Percentiles rank a stretch among this genome's conserved stretches.
phyloP scores from a whole-genome alignment of 129 eudicot species.

The Flaveria sonorensis region DNA sequence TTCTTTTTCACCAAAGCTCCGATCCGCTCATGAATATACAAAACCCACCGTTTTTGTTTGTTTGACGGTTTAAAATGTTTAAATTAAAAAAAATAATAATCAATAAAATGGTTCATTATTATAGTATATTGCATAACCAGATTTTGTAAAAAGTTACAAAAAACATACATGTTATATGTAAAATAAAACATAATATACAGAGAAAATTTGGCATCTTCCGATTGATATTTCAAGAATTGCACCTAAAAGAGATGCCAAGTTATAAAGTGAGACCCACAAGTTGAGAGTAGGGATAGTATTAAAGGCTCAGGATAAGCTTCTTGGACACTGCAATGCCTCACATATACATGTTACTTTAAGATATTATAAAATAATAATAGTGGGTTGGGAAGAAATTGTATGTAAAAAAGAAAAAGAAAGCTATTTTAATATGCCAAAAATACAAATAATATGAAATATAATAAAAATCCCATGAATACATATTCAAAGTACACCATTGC shows the following conservation, averaged over 20 bases:
- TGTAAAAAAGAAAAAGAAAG: slow-evolving; percentile 23
- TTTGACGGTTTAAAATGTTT: no score
- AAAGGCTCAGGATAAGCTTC: slow-evolving; percentile 46
- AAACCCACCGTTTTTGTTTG: no score
- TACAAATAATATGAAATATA: neutral
- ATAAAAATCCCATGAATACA: slow-evolving; percentile 22
- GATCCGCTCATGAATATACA: no score
- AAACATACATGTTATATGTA: no score
- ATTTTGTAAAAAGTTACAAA: no score
- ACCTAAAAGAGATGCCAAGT: slow-evolving; percentile 30
- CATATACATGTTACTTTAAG: slow-evolving; percentile 30
- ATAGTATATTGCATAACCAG: no score
- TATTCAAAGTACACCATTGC: slow-evolving; percentile 30
- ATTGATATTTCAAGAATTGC: slow-evolving; percentile 11
- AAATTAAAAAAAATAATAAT: no score
- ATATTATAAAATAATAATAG: slow-evolving; percentile 42
- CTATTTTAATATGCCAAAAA: neutral
- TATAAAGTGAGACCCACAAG: slow-evolving; percentile 43
- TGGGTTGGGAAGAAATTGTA: slow-evolving; percentile 19
- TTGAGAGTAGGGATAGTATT: slow-evolving; percentile 33
- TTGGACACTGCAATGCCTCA: slow-evolving; percentile 49
- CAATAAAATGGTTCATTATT: no score
- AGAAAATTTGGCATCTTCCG: no score
- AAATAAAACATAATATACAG: no score
- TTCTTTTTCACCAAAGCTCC: no score